Evolutionary conservation across 345 rosid genomes (phyloP), one percentile per base, ranked within the genome.

Genomic region (Acer negundo): DNA sequence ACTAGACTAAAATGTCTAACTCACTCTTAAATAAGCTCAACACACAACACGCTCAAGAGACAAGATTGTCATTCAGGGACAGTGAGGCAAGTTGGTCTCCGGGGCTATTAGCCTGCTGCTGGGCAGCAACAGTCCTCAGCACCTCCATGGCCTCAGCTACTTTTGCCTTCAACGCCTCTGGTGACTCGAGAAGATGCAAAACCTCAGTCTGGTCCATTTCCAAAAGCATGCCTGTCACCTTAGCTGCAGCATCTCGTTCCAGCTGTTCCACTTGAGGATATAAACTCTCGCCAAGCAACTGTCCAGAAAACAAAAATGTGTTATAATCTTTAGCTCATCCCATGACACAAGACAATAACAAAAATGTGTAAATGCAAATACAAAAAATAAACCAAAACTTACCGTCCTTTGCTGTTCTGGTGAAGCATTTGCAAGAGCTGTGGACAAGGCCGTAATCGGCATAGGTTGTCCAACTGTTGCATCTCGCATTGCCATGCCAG

Each of bases 161-260:
- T 84, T 92, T 87, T 0, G 89, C 81, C 86, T 90, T 85, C 70
- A 94, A 86, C 44, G 95, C 92, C 23, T 81, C 92, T 0, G 88
- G 89, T 7, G 97, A 89, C 78, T 90, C 94, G 0, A 92, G 87
- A 82, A 94, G 85, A 84, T 89, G 97, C 84, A 94, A 67, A 38
- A 93, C 91, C 88, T 91, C 93, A 6, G 93, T 84, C 84, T 92
- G 95, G 67, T 94, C 97, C 97, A 92, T 92, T 81, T 92, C 98
- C 77, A 94, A 86, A 79, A 94, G 89, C 95, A 91, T 92, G 6
- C 98, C 92, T 0, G 95, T 92, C 47, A 94, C 93, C 81, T 94
- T 90, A 9, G 91, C 92, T 0, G 94, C 94, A 1, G 87, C 78
- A 28, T 89, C 89, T 64, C 79, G 92, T 80, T 91, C 97, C 82